A percentile compares a stretch with the other conserved stretches of the same genome.
Conservation (phyloP, 148 eudicot species). For the Salicornia ramosissima region DNA sequence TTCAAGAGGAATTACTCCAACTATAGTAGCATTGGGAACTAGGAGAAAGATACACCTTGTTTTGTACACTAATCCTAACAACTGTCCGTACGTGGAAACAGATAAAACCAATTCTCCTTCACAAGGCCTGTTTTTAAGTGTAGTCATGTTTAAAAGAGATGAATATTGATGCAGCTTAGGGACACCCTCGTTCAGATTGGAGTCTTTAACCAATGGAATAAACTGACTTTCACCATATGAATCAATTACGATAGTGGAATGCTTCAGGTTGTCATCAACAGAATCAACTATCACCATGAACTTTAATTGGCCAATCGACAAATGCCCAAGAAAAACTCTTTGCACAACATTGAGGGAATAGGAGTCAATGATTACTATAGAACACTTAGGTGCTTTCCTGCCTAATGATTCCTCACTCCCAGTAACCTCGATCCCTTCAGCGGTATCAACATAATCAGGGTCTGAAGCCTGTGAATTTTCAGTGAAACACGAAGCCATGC, state of each 20-base stretch:
- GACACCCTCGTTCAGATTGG: constrained; percentile 37
- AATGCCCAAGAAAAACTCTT: constrained; percentile 73
- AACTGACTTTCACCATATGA: constrained; percentile 56
- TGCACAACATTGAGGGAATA: constrained; percentile 70
- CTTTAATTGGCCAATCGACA: constrained; percentile 67
- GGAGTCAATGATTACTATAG: constrained; percentile 73
- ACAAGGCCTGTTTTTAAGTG: constrained; percentile 28
- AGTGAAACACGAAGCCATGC: constrained; percentile 52
- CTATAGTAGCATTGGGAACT: constrained; percentile 33
- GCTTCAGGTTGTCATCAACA: constrained; percentile 45
- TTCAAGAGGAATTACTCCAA: constrained; percentile 62
- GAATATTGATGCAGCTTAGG: constrained; percentile 29
- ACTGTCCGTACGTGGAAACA: constrained; percentile 44
- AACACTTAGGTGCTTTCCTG: constrained; percentile 52
- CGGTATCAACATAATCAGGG: constrained; percentile 36
- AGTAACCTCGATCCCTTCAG: constrained; percentile 36
- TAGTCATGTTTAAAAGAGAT: constrained; percentile 27
- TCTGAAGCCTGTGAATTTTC: constrained; percentile 39
- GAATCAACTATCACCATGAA: constrained; percentile 58
- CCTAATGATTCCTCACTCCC: constrained; percentile 34
- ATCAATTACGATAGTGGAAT: constrained; percentile 58
- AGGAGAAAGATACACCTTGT: constrained; percentile 56
- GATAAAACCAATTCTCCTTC: constrained; percentile 54
- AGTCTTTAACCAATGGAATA: constrained; percentile 51
- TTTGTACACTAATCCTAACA: constrained; percentile 61